Evolutionary conservation across 306 rosid genomes (phyloP).

Genomic region (Acacia acuminata): DNA sequence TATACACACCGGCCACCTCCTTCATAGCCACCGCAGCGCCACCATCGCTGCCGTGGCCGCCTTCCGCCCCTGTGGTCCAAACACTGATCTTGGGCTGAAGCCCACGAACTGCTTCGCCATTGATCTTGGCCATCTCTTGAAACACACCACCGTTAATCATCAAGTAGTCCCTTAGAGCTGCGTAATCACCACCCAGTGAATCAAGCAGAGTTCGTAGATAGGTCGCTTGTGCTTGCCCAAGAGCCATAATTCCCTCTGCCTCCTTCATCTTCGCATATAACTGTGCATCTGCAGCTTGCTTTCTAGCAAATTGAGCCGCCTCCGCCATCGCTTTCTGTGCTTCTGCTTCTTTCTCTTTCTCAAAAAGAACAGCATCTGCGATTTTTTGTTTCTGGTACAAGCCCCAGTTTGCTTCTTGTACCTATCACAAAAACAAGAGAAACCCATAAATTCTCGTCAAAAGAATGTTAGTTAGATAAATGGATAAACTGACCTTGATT

Average conservation of each 20-base stretch:
- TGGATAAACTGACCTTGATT: slow-evolving; percentile 28
- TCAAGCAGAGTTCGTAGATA: slow-evolving; percentile 34
- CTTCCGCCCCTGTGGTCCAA: slow-evolving; percentile 25
- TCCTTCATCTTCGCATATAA: slow-evolving; percentile 37
- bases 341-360: slow-evolving; percentile 41
- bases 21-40: slow-evolving; percentile 21
- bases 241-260: slow-evolving; percentile 41
- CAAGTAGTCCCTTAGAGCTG: slow-evolving; percentile 31
- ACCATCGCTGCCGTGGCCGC: neutral
- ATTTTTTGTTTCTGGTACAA: slow-evolving; percentile 40
- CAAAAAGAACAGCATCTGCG: slow-evolving; percentile 33
- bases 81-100: slow-evolving; percentile 44
- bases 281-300: slow-evolving; percentile 38
- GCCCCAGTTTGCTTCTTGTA: slow-evolving; percentile 48
- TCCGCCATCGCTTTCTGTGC: slow-evolving; percentile 36
- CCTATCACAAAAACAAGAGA: slow-evolving; percentile 1
- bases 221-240: slow-evolving; percentile 34
- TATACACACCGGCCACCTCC: slow-evolving; percentile 37
- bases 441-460: too few relatives aligned
- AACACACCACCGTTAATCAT: slow-evolving; percentile 35
- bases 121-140: slow-evolving; percentile 40
- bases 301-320: slow-evolving; percentile 32
- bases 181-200: slow-evolving; percentile 35
- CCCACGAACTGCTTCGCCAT: slow-evolving; percentile 41
- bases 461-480: too few relatives aligned